phyloP scores from a whole-genome alignment of 108 stramenopile species.

The Fistulifera pelliculosa region DNA sequence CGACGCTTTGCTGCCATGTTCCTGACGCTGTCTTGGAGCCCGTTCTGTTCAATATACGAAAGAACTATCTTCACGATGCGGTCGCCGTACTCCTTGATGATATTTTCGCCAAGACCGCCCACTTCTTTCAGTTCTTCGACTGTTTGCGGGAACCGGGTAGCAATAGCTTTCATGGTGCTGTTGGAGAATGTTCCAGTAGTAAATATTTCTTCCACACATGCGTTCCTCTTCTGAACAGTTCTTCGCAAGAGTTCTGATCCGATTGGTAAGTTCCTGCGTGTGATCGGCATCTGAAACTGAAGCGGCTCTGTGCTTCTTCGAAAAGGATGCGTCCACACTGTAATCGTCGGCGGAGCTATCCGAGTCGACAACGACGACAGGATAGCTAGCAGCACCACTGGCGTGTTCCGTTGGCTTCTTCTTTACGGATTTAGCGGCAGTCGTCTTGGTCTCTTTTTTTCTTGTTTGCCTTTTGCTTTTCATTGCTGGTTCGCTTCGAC shows the following conservation, averaged over 20 bases:
- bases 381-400: background rate
- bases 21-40: slow-evolving; percentile 32
- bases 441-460: slow-evolving; percentile 11
- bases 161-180: slow-evolving; percentile 52
- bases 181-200: slow-evolving; percentile 77
- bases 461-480: slow-evolving; percentile 14
- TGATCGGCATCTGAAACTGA: slow-evolving; percentile 40
- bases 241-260: slow-evolving; percentile 54
- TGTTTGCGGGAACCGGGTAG: slow-evolving; percentile 50
- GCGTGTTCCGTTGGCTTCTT: background rate
- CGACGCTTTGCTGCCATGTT: slow-evolving; percentile 13
- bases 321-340: background rate
- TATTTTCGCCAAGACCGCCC: slow-evolving; percentile 56
- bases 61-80: slow-evolving; percentile 55
- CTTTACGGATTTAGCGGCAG: slow-evolving; percentile 10
- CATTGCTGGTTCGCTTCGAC: slow-evolving; percentile 20
- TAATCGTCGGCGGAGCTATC: slow-evolving; percentile 5
- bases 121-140: slow-evolving; percentile 59
- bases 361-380: background rate
- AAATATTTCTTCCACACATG: slow-evolving; percentile 64
- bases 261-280: slow-evolving; percentile 34
- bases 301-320: background rate
- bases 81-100: slow-evolving; percentile 73
- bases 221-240: slow-evolving; percentile 83
- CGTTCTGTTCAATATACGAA: slow-evolving; percentile 47